A percentile compares a stretch with the other conserved stretches of the same genome.
Conservation (phyloP, 257 asterid genomes). For the Salvia miltiorrhiza region DNA sequence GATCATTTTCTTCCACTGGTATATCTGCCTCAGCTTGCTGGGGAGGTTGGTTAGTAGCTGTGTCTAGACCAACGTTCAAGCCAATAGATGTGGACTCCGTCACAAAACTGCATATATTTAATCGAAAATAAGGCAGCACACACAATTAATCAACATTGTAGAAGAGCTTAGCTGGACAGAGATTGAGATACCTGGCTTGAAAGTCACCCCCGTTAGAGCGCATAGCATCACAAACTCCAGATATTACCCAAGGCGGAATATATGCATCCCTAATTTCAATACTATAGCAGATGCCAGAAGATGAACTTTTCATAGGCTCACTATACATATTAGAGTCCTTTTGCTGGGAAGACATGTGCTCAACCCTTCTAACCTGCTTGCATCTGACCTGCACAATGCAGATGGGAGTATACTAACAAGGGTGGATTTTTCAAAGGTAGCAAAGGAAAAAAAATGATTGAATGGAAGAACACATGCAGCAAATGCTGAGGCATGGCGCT, state of each 20-base stretch:
- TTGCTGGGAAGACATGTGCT: slow-evolving; percentile 39
- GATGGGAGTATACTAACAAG: slow-evolving; percentile 9
- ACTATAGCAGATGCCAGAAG: slow-evolving; percentile 64
- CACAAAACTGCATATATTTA: slow-evolving; percentile 54
- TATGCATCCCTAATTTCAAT: slow-evolving; percentile 71
- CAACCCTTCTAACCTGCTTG: slow-evolving; percentile 76
- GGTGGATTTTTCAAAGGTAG: not conserved
- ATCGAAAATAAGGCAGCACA: slow-evolving; percentile 2
- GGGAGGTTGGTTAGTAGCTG: slow-evolving; percentile 23
- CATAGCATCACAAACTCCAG: slow-evolving; percentile 65
- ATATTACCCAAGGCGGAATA: slow-evolving; percentile 86
- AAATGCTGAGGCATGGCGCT: not conserved
- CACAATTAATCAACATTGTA: too few relatives aligned
- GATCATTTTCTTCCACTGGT: slow-evolving; percentile 23
- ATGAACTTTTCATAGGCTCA: slow-evolving; percentile 42
- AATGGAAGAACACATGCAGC: not conserved
- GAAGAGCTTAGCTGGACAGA: not conserved
- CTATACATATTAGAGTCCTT: slow-evolving; percentile 35
- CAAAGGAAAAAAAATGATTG: not conserved
- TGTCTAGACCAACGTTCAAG: slow-evolving; percentile 64
- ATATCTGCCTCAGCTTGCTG: slow-evolving; percentile 30
- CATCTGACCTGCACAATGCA: slow-evolving; percentile 65
- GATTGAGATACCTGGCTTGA: slow-evolving; percentile 68
- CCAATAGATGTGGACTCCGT: slow-evolving; percentile 61
- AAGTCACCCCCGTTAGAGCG: slow-evolving; percentile 57